Evolutionary conservation across 2,329 filamentous ascomycete species (phyloP).

Genomic region (Lomentospora prolificans): DNA sequence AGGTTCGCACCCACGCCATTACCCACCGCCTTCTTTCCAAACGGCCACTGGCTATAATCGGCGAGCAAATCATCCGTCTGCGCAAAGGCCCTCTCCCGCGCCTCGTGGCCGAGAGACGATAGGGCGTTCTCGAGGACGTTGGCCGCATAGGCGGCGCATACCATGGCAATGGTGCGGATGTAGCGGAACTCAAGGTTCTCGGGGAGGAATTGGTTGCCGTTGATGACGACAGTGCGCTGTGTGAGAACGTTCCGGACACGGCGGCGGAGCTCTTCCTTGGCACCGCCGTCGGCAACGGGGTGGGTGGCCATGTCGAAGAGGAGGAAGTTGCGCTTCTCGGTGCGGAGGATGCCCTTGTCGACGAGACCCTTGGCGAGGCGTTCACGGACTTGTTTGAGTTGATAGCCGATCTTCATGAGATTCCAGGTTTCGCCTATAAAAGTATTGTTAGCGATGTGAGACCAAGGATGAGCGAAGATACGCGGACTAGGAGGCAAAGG

Average conservation of each 20-base stretch:
- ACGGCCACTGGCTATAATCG: slow-evolving; percentile 97
- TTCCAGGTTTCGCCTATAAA: slow-evolving; percentile 99
- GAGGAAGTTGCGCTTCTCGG: slow-evolving; percentile 98
- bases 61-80: slow-evolving; percentile 93
- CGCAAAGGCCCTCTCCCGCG: slow-evolving; percentile 86
- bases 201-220: slow-evolving; percentile 77
- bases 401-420: slow-evolving; percentile 99
- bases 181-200: slow-evolving; percentile 93
- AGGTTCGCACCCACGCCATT: slow-evolving; percentile 88
- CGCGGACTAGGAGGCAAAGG: slow-evolving; percentile 9
- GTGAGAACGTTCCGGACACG: slow-evolving; percentile 88
- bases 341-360: slow-evolving; percentile 96
- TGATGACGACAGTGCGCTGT: slow-evolving; percentile 85
- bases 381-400: slow-evolving; percentile 98
- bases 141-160: slow-evolving; percentile 94
- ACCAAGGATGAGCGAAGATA: neutral
- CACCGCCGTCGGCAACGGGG: slow-evolving; percentile 88
- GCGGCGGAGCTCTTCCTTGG: slow-evolving; percentile 93
- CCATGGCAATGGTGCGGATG: slow-evolving; percentile 85
- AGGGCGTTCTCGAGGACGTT: slow-evolving; percentile 98
- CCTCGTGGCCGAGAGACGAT: slow-evolving; percentile 85
- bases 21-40: slow-evolving; percentile 69
- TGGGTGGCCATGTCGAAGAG: slow-evolving; percentile 99
- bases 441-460: too few relatives aligned
- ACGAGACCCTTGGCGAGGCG: slow-evolving; percentile 94